A percentile compares a stretch with the other conserved stretches of the same genome.
Evolutionary conservation across 2,329 filamentous ascomycete species (phyloP).

Genomic region (Pseudogymnoascus verrucosus): DNA sequence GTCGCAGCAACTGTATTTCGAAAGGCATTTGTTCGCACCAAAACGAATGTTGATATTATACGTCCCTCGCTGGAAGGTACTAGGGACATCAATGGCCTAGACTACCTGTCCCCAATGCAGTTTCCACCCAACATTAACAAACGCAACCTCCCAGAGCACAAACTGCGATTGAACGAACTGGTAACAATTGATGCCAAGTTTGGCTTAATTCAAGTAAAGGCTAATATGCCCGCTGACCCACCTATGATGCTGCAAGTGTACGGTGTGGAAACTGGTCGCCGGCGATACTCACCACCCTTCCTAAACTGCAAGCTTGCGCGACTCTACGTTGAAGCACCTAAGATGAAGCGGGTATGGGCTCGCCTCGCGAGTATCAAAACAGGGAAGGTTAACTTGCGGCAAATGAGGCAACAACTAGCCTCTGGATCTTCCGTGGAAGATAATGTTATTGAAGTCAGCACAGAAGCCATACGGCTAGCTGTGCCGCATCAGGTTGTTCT

Average conservation of each 20-base stretch:
- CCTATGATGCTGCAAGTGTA: slow-evolving; percentile 85
- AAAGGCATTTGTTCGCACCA: slow-evolving; percentile 55
- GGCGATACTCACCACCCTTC: slow-evolving; percentile 82
- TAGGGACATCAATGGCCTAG: slow-evolving; percentile 11
- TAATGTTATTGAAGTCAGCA: slow-evolving; percentile 72
- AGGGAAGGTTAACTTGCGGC: slow-evolving; percentile 70
- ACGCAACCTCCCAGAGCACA: slow-evolving; percentile 10
- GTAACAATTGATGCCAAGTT: slow-evolving; percentile 76
- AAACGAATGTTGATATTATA: slow-evolving; percentile 33
- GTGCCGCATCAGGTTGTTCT: slow-evolving; percentile 88
- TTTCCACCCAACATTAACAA: slow-evolving; percentile 19
- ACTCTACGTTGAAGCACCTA: slow-evolving; percentile 81
- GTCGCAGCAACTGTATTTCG: slow-evolving; percentile 70
- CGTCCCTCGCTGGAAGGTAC: slow-evolving; percentile 7
- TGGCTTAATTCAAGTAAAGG: slow-evolving; percentile 78
- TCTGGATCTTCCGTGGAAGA: slow-evolving; percentile 56
- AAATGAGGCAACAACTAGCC: slow-evolving; percentile 61
- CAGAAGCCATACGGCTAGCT: slow-evolving; percentile 78
- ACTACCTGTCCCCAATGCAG: slow-evolving; percentile 22
- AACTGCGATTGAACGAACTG: slow-evolving; percentile 46
- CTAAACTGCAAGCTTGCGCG: slow-evolving; percentile 67
- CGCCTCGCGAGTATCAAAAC: slow-evolving; percentile 77
- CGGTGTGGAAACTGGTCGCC: slow-evolving; percentile 70
- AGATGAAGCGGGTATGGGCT: slow-evolving; percentile 77
- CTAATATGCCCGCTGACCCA: slow-evolving; percentile 82